These are phyloP conservation scores for Calonectria honghensis DNA, from an alignment of 2,329 filamentous ascomycete species.

Conservation along the genomic window DNA sequence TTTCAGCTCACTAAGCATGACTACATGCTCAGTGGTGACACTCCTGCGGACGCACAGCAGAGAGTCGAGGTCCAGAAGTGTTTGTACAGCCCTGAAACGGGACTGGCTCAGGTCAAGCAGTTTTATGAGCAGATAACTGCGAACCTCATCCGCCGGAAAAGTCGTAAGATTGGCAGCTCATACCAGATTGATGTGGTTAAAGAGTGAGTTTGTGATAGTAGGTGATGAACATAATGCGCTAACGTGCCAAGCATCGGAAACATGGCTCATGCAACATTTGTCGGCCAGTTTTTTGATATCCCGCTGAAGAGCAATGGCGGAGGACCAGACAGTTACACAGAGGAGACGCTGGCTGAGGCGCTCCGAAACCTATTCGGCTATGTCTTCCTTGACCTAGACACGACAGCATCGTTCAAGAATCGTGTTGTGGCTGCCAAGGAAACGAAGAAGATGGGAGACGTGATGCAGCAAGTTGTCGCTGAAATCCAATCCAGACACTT, in stretches of 20 bases:
- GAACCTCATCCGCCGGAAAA: background rate
- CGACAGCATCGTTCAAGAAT: background rate
- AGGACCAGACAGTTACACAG: background rate
- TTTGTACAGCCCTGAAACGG: background rate
- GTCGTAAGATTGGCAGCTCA: background rate
- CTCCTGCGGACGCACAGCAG: background rate
- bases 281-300: background rate
- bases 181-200: slow-evolving; percentile 9
- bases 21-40: background rate
- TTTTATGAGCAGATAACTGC: background rate
- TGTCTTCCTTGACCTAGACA: slow-evolving; percentile 2
- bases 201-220: background rate
- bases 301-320: background rate
- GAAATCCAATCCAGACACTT: slow-evolving; percentile 4
- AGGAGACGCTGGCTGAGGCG: background rate
- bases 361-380: background rate
- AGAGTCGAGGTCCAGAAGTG: slow-evolving; percentile 7
- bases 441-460: background rate
- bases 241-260: background rate
- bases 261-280: background rate
- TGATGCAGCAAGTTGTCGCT: slow-evolving; percentile 1
- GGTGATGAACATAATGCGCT: background rate
- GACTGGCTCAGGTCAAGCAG: slow-evolving; percentile 9
- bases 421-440: background rate
- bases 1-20: slow-evolving; percentile 3